Conservation (phyloP, 1,139 yeast genomes). For the Saccharomyces pastorianus region DNA sequence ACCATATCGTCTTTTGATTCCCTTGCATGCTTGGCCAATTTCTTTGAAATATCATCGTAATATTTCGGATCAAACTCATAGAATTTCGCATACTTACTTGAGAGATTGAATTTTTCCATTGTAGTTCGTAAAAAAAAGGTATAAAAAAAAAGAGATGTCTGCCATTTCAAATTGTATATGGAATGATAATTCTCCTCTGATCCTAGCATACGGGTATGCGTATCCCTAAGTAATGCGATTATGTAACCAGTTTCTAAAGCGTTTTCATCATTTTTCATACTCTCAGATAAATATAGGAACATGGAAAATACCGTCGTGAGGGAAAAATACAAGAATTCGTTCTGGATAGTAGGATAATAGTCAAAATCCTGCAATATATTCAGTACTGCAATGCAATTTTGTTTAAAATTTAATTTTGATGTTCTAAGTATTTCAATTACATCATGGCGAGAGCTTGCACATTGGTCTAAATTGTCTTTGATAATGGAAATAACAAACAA, state of each 20-base stretch:
- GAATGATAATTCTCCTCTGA: conserved; percentile 8
- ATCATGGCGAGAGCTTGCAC: conserved; percentile 10
- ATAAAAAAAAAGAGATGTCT: conserved; percentile 15
- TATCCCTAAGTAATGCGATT: conserved; percentile 8
- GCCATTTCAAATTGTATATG: conserved; percentile 19
- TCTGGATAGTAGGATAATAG: conserved; percentile 7
- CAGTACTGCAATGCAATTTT: conserved; percentile 3
- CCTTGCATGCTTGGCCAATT: conserved; percentile 6
- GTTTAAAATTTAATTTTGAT: background rate
- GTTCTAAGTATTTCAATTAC: conserved; percentile 10
- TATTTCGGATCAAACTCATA: conserved; percentile 1
- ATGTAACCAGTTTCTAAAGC: conserved; percentile 10
- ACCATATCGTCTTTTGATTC: background rate
- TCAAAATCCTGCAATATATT: conserved; percentile 6
- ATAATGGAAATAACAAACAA: conserved; percentile 17
- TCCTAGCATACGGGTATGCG: conserved; percentile 7
- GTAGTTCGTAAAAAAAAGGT: conserved; percentile 12
- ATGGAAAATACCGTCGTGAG: conserved; percentile 9
- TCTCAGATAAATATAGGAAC: conserved; percentile 6
- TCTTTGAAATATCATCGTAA: conserved; percentile 9
- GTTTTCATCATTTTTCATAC: conserved; percentile 4
- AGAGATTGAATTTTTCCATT: conserved; percentile 8
- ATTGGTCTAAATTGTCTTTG: conserved; percentile 15
- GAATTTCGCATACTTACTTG: conserved; percentile 2
- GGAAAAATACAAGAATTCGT: conserved; percentile 8